Percentiles rank a stretch among this genome's conserved stretches.
These are phyloP conservation scores for Colletotrichum sp. DNA, from an alignment of 2,329 filamentous ascomycete genomes.

Conservation along the genomic window DNA sequence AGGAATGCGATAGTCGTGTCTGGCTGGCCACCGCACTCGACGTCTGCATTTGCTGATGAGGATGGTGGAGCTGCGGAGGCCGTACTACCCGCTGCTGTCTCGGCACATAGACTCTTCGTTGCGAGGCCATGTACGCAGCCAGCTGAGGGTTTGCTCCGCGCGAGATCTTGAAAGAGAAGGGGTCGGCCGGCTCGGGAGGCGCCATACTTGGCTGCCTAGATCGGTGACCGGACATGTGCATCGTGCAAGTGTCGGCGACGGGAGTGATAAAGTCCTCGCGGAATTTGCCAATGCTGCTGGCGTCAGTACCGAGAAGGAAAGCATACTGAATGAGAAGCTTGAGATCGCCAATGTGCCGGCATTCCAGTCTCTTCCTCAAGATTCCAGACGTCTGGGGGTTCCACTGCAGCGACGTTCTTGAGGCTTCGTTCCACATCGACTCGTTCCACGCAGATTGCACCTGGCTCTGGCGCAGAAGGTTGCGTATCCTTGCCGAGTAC, in stretches of 20 bases:
- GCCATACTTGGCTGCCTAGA: slow-evolving; percentile 18
- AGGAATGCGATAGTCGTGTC: slow-evolving; percentile 15
- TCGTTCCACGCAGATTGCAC: slow-evolving; percentile 41
- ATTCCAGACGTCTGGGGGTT: slow-evolving; percentile 44
- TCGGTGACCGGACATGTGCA: slow-evolving; percentile 38
- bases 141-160: slow-evolving; percentile 35
- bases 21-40: slow-evolving; percentile 20
- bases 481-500: slow-evolving; percentile 48
- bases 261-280: slow-evolving; percentile 38
- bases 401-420: slow-evolving; percentile 40
- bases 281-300: slow-evolving; percentile 28
- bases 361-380: slow-evolving; percentile 48
- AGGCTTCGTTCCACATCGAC: slow-evolving; percentile 36
- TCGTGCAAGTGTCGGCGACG: slow-evolving; percentile 37
- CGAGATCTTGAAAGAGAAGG: slow-evolving; percentile 41
- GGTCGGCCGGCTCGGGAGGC: slow-evolving; percentile 25
- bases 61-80: slow-evolving; percentile 18
- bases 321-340: slow-evolving; percentile 43
- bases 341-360: slow-evolving; percentile 45
- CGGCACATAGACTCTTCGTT: slow-evolving; percentile 35
- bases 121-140: slow-evolving; percentile 38
- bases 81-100: slow-evolving; percentile 15
- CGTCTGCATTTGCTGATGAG: slow-evolving; percentile 15
- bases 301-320: slow-evolving; percentile 39
- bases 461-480: slow-evolving; percentile 44